Evolutionary conservation across 2,329 filamentous ascomycete species (phyloP).

Genomic region (Escovopsis weberi): DNA sequence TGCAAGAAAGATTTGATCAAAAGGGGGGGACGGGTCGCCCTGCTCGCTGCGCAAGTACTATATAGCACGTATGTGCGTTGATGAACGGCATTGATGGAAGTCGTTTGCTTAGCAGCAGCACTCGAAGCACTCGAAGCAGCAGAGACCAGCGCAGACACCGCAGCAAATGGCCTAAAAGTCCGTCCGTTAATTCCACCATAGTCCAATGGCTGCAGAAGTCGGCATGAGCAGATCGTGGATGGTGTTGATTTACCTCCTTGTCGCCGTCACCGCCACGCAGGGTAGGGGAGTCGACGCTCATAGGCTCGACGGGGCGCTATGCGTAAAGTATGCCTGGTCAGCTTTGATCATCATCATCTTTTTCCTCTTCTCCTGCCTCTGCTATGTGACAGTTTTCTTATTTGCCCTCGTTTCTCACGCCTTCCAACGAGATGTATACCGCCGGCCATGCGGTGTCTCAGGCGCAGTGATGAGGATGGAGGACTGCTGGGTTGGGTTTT

Average conservation of each 20-base stretch:
- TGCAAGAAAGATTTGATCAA: no score
- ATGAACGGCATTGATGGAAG: neutral
- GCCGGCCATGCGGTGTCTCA: no score
- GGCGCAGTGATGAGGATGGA: no score
- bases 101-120: slow-evolving; percentile 15
- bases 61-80: no score
- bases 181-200: neutral
- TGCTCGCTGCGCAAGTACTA: no score
- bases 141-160: slow-evolving; percentile 24
- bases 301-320: slow-evolving; percentile 21
- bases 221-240: neutral
- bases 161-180: slow-evolving; percentile 23
- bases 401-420: no score
- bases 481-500: no score
- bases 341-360: neutral
- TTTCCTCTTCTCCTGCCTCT: no score
- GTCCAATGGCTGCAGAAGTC: neutral
- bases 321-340: neutral
- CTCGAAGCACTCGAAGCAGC: slow-evolving; percentile 27
- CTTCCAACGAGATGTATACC: no score
- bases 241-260: slow-evolving; percentile 17
- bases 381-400: no score
- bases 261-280: slow-evolving; percentile 22
- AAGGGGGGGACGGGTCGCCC: no score
- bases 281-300: slow-evolving; percentile 16